phyloP scores from a whole-genome alignment of 2,329 filamentous ascomycete species.

The Helotiales sp. region DNA sequence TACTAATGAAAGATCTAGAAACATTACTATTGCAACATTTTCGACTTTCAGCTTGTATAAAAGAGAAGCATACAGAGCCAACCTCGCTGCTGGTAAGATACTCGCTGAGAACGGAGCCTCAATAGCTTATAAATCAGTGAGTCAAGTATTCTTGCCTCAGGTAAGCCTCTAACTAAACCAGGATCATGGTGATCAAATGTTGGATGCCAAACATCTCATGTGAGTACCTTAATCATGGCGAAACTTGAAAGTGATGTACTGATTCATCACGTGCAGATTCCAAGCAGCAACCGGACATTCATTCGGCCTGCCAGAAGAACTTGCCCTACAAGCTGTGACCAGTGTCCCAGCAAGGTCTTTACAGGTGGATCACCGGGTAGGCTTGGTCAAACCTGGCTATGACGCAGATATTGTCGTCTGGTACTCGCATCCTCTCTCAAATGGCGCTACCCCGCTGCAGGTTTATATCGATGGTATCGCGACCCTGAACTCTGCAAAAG shows the following conservation, averaged over 20 bases:
- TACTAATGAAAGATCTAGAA: slow-evolving; percentile 23
- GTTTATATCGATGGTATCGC: slow-evolving; percentile 48
- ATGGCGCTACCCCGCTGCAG: slow-evolving; percentile 46
- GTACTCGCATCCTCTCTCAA: slow-evolving; percentile 46
- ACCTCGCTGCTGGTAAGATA: slow-evolving; percentile 41
- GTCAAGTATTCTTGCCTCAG: background rate
- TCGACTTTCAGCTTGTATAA: slow-evolving; percentile 44
- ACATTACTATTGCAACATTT: slow-evolving; percentile 45
- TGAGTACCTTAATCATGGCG: slow-evolving; percentile 25
- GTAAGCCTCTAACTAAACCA: slow-evolving; percentile 3
- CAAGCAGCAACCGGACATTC: slow-evolving; percentile 43
- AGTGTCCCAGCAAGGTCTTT: slow-evolving; percentile 46
- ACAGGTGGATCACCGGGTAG: slow-evolving; percentile 43
- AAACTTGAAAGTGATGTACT: no score
- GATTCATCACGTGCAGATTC: no score
- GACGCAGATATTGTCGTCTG: slow-evolving; percentile 51
- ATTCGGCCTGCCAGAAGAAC: slow-evolving; percentile 42
- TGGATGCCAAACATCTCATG: slow-evolving; percentile 43
- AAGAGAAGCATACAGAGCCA: slow-evolving; percentile 42
- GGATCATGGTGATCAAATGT: slow-evolving; percentile 37
- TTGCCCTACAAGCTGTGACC: slow-evolving; percentile 45
- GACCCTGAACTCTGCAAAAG: slow-evolving; percentile 35
- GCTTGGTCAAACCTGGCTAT: slow-evolving; percentile 44
- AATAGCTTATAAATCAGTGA: slow-evolving; percentile 43
- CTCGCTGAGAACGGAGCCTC: slow-evolving; percentile 41